Conservation (phyloP, 164 flowering plant genomes). For the Aristolochia fimbriata region DNA sequence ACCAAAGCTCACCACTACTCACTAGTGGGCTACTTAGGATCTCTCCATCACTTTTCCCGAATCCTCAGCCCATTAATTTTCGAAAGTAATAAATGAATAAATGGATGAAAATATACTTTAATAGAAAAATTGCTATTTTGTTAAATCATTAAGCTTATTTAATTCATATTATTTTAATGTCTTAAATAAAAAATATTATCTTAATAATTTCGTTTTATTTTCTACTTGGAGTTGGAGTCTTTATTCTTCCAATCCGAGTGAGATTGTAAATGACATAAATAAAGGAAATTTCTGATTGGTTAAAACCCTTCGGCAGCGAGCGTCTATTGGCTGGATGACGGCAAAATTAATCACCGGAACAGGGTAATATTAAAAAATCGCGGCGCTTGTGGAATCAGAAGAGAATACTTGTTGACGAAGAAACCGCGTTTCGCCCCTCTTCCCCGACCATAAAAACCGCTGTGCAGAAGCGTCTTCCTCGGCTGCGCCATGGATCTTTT, state of each 20-base stretch:
- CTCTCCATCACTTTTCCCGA: background rate
- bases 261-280: no score
- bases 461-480: background rate
- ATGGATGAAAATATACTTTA: no score
- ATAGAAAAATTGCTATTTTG: no score
- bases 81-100: no score
- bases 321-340: constrained; percentile 22
- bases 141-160: no score
- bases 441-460: background rate
- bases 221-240: no score
- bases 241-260: no score
- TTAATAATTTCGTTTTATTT: no score
- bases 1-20: background rate
- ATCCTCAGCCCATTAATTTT: background rate
- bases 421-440: background rate
- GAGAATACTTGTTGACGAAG: background rate
- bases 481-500: background rate
- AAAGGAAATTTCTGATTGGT: constrained; percentile 3
- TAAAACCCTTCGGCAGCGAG: background rate
- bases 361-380: background rate
- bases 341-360: background rate
- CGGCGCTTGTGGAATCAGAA: background rate
- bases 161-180: no score
- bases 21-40: background rate
- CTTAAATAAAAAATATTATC: no score